Evolutionary conservation across 345 rosid genomes (phyloP).

Genomic region (Corchorus olitorius): DNA sequence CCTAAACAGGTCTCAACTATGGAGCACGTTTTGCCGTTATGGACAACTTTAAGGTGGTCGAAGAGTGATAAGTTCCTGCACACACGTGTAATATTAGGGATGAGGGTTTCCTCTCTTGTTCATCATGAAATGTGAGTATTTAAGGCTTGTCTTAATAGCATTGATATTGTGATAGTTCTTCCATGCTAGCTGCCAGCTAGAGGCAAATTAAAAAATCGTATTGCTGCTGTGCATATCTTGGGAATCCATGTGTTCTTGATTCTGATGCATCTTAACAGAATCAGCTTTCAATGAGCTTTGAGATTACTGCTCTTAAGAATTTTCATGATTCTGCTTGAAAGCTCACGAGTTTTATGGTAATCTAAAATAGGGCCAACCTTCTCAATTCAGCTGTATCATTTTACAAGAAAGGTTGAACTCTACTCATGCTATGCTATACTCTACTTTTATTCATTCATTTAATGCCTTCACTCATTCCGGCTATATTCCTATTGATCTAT

Average conservation of each 20-base stretch:
- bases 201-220: background rate
- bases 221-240: background rate
- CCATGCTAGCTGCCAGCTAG: background rate
- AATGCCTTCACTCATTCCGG: slow-evolving; percentile 13
- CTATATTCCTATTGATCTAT: slow-evolving; percentile 17
- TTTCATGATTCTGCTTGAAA: slow-evolving; percentile 1
- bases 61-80: slow-evolving; percentile 43
- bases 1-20: slow-evolving; percentile 71
- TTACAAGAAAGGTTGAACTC: slow-evolving; percentile 45
- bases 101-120: slow-evolving; percentile 69
- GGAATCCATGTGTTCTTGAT: background rate
- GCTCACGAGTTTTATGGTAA: slow-evolving; percentile 24
- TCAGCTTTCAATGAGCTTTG: slow-evolving; percentile 13
- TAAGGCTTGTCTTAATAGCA: background rate
- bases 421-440: background rate
- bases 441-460: background rate
- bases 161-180: slow-evolving; percentile 2
- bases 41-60: slow-evolving; percentile 47
- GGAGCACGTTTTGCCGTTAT: slow-evolving; percentile 73
- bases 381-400: slow-evolving; percentile 40
- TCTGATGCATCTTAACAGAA: background rate
- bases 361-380: slow-evolving; percentile 51
- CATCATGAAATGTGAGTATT: slow-evolving; percentile 64
- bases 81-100: slow-evolving; percentile 55
- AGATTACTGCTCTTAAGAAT: background rate